Evolutionary conservation across 352 stramenopile species (phyloP).

Genomic region (Globisporangium spiculum): DNA sequence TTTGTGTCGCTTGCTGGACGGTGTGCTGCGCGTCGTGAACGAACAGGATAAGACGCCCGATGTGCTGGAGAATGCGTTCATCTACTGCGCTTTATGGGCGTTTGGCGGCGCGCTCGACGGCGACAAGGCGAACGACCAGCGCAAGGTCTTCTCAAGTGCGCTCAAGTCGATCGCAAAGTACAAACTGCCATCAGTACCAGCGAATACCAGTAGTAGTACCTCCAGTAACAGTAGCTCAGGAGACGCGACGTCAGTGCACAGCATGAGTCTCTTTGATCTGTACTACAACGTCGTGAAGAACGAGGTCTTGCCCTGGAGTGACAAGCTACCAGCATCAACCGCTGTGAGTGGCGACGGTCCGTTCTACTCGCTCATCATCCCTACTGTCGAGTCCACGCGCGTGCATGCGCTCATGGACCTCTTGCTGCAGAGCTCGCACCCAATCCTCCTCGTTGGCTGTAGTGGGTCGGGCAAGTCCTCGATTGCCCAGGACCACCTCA

Average conservation of each 20-base stretch:
- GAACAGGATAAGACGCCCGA: constrained; percentile 85
- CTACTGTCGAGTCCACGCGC: constrained; percentile 73
- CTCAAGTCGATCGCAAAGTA: constrained; percentile 78
- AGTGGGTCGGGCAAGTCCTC: constrained; percentile 86
- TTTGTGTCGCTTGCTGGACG: constrained; percentile 93
- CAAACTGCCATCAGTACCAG: constrained; percentile 31
- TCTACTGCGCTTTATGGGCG: constrained; percentile 94
- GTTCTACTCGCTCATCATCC: constrained; percentile 68
- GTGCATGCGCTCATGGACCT: constrained; percentile 64
- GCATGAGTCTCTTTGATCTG: constrained; percentile 71
- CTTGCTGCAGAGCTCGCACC: constrained; percentile 38
- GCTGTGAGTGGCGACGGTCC: constrained; percentile 31
- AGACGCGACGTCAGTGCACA: background rate
- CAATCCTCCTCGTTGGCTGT: constrained; percentile 78
- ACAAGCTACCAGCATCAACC: constrained; percentile 42
- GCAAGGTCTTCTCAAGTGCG: constrained; percentile 49
- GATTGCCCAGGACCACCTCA: constrained; percentile 72
- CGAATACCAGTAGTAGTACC: background rate
- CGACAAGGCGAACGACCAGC: constrained; percentile 70
- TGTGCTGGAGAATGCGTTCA: constrained; percentile 93
- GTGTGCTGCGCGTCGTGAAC: constrained; percentile 69
- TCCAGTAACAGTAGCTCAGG: background rate
- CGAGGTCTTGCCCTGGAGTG: constrained; percentile 74
- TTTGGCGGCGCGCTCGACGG: constrained; percentile 93
- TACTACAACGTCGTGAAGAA: constrained; percentile 70